These are phyloP conservation scores for Aspergillus ustus DNA, from an alignment of 2,329 filamentous ascomycete genomes.

Conservation along the genomic window DNA sequence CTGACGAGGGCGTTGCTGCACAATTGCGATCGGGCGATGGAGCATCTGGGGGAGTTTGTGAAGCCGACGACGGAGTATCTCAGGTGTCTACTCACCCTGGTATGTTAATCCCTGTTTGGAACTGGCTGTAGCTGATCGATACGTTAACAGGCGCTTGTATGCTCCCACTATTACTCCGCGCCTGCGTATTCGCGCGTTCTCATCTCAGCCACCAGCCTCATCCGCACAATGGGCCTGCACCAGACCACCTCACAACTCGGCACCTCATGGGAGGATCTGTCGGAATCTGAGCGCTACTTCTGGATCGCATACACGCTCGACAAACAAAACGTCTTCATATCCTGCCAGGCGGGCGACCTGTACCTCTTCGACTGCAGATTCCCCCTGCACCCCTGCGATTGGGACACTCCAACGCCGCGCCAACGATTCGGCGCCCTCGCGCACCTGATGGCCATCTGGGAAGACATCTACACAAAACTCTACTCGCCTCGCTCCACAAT, in stretches of 20 bases:
- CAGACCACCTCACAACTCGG: not conserved
- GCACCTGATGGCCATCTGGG: conserved; percentile 6
- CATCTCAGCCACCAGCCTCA: not conserved
- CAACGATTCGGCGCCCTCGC: not conserved
- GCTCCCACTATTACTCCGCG: not conserved
- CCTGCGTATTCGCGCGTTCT: not conserved
- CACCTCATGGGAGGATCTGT: not conserved
- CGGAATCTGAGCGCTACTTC: not conserved
- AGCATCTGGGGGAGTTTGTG: not conserved
- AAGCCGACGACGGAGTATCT: not conserved
- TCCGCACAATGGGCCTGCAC: conserved; percentile 5
- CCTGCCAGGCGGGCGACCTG: not conserved
- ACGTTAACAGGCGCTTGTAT: not conserved
- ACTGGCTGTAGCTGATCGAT: not conserved
- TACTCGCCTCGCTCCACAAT: not conserved
- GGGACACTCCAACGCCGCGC: not conserved
- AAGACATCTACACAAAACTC: conserved; percentile 1
- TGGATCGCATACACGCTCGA: not conserved
- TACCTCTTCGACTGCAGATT: conserved; percentile 3
- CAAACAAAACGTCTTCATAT: conserved; percentile 1
- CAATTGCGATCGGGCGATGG: not conserved
- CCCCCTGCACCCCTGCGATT: not conserved
- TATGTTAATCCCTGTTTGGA: not conserved
- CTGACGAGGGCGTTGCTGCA: not conserved
- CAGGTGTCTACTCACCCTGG: not conserved